Base-by-base conservation (phyloP, 768 basidiomycete species). In the Baorangia bicolor region DNA sequence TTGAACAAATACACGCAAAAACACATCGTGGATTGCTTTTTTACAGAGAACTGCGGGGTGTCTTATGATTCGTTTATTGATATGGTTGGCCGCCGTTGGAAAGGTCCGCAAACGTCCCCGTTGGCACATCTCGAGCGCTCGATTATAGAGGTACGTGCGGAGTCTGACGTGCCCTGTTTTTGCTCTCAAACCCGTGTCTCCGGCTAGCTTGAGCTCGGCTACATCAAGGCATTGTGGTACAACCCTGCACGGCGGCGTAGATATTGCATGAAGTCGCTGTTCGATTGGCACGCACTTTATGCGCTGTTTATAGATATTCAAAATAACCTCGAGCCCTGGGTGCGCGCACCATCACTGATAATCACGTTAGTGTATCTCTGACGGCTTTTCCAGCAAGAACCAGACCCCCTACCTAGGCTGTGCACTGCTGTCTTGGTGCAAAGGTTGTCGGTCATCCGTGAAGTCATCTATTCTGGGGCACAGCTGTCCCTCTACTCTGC, bases 391-490 rank as follows among this genome's bases (percentile, higher is more conserved):
- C 43, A 71, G 67, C 56, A 45, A 23, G 60, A 68, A 14, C 43
- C 45, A 23, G 71, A 77, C 46, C 65, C 81, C 8, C 44, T 68
- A 8, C 31, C 38, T 10, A 53, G 47, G 31, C 6, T 69, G 14
- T 59, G 62, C 30, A 59, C 53, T 7, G 76, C 75, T 0, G 77
- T 83, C 4, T 71, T 85, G 5, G 51, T 81, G n/a, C 84, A 84
- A 78, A 79, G 89, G 41, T 69, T 90, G 18, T 73, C 79, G 5
- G 71, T 79, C 11, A 76, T 89, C 4, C 79, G 83, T 37, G 89
- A 93, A 59, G 76, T 94, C 14, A 69, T 92, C 5, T 74, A 87
- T 41, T 86, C 89, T 2, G 92, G 88, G 2, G 88, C 90, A 58
- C 89, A 92, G 67, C 69, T 92, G 21, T 87, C 89, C 42, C 69